Conservation (phyloP, 1,284 basidiomycete genomes). For the Rhodotorula sp. region DNA sequence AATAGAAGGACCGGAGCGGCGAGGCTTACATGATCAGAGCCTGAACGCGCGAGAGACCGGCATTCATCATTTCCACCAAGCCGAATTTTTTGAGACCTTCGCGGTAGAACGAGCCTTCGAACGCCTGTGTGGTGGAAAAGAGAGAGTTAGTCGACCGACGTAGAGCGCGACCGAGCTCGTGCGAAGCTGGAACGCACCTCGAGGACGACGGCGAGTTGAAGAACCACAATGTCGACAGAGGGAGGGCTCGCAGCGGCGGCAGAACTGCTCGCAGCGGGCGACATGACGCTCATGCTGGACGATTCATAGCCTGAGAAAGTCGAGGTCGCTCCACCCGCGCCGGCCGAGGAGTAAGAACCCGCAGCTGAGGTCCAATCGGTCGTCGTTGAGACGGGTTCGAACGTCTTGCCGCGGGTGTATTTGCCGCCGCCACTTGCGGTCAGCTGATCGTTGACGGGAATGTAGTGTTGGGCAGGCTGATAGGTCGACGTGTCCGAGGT, state of each 20-base stretch:
- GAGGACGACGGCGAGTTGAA: constrained; percentile 28
- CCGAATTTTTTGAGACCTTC: constrained; percentile 74
- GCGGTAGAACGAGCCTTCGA: constrained; percentile 7
- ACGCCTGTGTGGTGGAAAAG: neutral
- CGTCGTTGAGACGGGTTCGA: no score
- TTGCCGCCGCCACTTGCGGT: no score
- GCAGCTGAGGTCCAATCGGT: no score
- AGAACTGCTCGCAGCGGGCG: neutral
- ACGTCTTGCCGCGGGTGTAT: no score
- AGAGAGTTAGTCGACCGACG: neutral
- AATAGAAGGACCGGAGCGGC: neutral
- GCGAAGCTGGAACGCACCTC: constrained; percentile 14
- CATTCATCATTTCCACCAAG: constrained; percentile 62
- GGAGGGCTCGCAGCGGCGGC: neutral
- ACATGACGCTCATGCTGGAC: neutral
- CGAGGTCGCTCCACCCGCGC: neutral
- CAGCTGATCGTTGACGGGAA: no score
- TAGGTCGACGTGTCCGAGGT: no score
- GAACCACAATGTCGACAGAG: constrained; percentile 7
- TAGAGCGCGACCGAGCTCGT: no score
- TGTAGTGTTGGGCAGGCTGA: no score
- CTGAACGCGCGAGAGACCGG: constrained; percentile 59
- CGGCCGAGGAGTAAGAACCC: neutral
- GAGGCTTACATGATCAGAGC: constrained; percentile 49
- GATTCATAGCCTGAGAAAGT: no score